Percentiles rank a stretch among this genome's conserved stretches.
These are phyloP conservation scores for Boletus sensibilis DNA, from an alignment of 768 basidiomycete species.

Conservation along the genomic window DNA sequence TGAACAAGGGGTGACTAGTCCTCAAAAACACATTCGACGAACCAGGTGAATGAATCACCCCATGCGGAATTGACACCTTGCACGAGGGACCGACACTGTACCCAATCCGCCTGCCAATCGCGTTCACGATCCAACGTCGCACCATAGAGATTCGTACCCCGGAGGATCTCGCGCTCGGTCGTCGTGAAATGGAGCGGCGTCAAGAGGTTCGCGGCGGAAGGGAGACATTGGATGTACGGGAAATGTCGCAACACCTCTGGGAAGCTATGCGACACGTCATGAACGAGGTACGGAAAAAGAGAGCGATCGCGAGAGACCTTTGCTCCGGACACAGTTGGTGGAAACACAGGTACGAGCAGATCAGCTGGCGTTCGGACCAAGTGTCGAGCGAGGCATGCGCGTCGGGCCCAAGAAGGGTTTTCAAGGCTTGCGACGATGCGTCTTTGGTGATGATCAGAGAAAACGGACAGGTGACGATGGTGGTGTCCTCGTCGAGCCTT, in stretches of 20 bases:
- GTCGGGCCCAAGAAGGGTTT: slow-evolving; percentile 35
- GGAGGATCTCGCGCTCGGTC: slow-evolving; percentile 61
- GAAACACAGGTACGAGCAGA: slow-evolving; percentile 63
- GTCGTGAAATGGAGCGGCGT: slow-evolving; percentile 75
- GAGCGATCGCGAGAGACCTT: slow-evolving; percentile 28
- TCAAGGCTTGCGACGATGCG: slow-evolving; percentile 44
- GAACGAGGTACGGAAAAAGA: background rate
- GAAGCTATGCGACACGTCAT: slow-evolving; percentile 9
- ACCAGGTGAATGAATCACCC: slow-evolving; percentile 68
- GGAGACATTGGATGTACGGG: slow-evolving; percentile 70
- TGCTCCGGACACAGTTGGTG: slow-evolving; percentile 53
- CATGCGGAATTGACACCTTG: slow-evolving; percentile 37
- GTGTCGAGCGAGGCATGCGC: slow-evolving; percentile 21
- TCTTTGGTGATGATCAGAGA: slow-evolving; percentile 60
- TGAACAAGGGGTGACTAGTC: slow-evolving; percentile 24
- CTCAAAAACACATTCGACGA: slow-evolving; percentile 18
- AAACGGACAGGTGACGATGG: slow-evolving; percentile 68
- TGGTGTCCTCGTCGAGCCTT: slow-evolving; percentile 48
- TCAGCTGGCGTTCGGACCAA: slow-evolving; percentile 66
- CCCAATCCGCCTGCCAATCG: slow-evolving; percentile 66
- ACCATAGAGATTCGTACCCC: slow-evolving; percentile 78
- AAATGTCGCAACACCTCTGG: slow-evolving; percentile 36
- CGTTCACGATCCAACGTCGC: slow-evolving; percentile 67
- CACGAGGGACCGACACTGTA: slow-evolving; percentile 46
- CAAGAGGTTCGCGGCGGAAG: slow-evolving; percentile 49